Conservation (phyloP, 2,329 filamentous ascomycete genomes). For the Pseudogymnoascus sp. region DNA sequence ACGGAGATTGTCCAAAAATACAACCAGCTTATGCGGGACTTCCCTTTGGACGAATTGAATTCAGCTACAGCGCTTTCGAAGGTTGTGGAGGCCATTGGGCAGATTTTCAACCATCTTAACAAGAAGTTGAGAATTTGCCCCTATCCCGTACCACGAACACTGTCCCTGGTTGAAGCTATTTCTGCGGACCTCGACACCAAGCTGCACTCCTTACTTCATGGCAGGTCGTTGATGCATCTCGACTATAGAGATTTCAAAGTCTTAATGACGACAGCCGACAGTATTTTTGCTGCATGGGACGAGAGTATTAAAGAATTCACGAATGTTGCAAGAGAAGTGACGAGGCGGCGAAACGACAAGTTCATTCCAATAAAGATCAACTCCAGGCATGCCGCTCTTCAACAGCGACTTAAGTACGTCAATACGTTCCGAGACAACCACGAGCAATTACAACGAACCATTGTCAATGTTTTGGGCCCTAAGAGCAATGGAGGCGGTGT, state of each 20-base stretch:
- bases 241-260: constrained; percentile 84
- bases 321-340: constrained; percentile 92
- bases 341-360: constrained; percentile 85
- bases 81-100: constrained; percentile 76
- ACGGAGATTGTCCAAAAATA: constrained; percentile 97
- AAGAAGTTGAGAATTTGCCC: constrained; percentile 96
- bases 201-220: constrained; percentile 76
- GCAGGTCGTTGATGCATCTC: constrained; percentile 80
- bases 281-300: constrained; percentile 89
- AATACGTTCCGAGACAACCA: constrained; percentile 93
- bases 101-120: constrained; percentile 92
- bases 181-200: constrained; percentile 85
- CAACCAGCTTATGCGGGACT: constrained; percentile 97
- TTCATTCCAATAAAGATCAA: constrained; percentile 98
- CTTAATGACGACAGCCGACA: constrained; percentile 74
- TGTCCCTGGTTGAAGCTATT: constrained; percentile 94
- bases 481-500: constrained; percentile 49
- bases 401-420: constrained; percentile 88
- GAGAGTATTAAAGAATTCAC: constrained; percentile 96
- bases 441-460: constrained; percentile 92
- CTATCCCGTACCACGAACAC: constrained; percentile 83
- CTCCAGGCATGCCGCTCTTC: constrained; percentile 78
- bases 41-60: constrained; percentile 79
- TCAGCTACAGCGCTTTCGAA: constrained; percentile 85
- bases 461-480: constrained; percentile 89